These are phyloP conservation scores for Corymbia maculata DNA, from an alignment of 345 rosid species.

Conservation along the genomic window DNA sequence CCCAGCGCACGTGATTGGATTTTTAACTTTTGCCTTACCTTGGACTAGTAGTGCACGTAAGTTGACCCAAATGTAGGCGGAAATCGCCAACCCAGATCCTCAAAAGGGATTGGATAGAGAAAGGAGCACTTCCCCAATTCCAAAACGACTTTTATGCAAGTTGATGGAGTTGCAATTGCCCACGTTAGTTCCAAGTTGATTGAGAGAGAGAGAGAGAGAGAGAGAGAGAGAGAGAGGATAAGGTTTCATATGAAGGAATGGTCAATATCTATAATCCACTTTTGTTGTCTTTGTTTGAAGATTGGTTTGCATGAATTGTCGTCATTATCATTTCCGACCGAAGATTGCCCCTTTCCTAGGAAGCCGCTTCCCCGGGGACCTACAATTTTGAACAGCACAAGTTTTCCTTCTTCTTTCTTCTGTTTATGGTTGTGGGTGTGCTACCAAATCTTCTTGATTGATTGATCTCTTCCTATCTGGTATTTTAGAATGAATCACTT, in stretches of 20 bases:
- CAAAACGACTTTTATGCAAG: background rate
- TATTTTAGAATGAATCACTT: background rate
- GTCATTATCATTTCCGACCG: background rate
- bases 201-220: background rate
- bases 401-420: background rate
- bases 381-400: background rate
- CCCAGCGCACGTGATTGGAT: background rate
- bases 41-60: background rate
- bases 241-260: background rate
- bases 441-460: background rate
- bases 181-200: background rate
- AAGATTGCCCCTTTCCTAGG: background rate
- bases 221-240: background rate
- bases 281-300: background rate
- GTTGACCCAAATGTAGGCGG: background rate
- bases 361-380: background rate
- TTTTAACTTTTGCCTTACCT: background rate
- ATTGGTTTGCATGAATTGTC: background rate
- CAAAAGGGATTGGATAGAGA: background rate
- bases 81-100: background rate
- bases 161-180: background rate
- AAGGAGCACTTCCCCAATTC: background rate
- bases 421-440: background rate
- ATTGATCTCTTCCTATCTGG: background rate
- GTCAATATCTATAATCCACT: background rate